A percentile compares a stretch with the other conserved stretches of the same genome.
Evolutionary conservation across 1,284 basidiomycete genomes (phyloP).

Genomic region (Inonotus hispidus): DNA sequence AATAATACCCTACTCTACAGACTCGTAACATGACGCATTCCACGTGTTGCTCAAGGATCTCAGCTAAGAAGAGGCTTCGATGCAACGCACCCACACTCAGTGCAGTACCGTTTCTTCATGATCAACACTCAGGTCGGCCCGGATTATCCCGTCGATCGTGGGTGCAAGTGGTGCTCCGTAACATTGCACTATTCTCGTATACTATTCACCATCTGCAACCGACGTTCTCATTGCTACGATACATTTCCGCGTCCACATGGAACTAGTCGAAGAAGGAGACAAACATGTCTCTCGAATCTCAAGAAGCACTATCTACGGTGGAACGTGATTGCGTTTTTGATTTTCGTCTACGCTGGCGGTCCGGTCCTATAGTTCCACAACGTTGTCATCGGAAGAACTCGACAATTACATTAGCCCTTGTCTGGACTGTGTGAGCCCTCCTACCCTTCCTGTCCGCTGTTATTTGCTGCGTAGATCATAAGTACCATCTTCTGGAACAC

Average conservation of each 20-base stretch:
- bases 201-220: neutral
- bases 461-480: neutral
- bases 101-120: no score
- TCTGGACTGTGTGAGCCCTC: neutral
- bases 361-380: neutral
- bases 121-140: no score
- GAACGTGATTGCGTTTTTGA: neutral
- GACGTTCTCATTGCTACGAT: neutral
- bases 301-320: neutral
- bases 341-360: neutral
- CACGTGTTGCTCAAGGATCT: neutral
- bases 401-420: neutral
- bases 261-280: neutral
- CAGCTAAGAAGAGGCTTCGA: neutral
- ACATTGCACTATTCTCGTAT: neutral
- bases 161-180: no score
- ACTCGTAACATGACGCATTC: neutral
- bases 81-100: no score
- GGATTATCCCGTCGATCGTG: no score
- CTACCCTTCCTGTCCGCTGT: neutral
- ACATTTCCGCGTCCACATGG: neutral
- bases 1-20: neutral
- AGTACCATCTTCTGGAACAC: no score
- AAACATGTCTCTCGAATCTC: neutral
- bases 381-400: neutral